Percentiles rank a stretch among this genome's conserved stretches.
These are phyloP conservation scores for Boletus mariae DNA, from an alignment of 1,284 basidiomycete genomes.

Conservation along the genomic window DNA sequence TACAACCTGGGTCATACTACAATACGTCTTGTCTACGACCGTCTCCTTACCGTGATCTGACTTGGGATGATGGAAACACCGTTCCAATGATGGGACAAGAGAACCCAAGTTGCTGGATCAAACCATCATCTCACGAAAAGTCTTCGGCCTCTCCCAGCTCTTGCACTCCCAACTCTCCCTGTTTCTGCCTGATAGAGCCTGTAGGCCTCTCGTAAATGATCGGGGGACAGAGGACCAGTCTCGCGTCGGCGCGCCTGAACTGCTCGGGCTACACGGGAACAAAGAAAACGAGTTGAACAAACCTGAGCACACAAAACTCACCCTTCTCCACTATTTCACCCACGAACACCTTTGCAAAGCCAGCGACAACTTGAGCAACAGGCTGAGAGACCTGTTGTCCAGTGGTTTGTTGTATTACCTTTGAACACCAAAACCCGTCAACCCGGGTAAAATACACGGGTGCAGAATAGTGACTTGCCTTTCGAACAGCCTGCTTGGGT, in stretches of 20 bases:
- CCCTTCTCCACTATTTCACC: slow-evolving; percentile 90
- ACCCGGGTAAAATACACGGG: background rate
- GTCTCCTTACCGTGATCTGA: no score
- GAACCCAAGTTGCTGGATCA: no score
- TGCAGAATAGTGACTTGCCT: slow-evolving; percentile 41
- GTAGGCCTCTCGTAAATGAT: slow-evolving; percentile 86
- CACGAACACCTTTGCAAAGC: slow-evolving; percentile 88
- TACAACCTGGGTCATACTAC: no score
- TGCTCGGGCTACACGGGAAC: slow-evolving; percentile 54
- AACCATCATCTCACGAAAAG: slow-evolving; percentile 48
- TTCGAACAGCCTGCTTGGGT: slow-evolving; percentile 78
- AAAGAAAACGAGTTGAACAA: background rate
- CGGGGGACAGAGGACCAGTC: slow-evolving; percentile 76
- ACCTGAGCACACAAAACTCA: slow-evolving; percentile 27
- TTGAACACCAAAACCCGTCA: slow-evolving; percentile 1
- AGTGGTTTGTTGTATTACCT: slow-evolving; percentile 83
- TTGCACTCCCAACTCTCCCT: slow-evolving; percentile 72
- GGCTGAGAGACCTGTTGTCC: slow-evolving; percentile 84
- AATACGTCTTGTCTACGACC: no score
- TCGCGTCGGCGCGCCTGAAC: slow-evolving; percentile 74
- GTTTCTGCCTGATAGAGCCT: slow-evolving; percentile 78
- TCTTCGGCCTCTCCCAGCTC: slow-evolving; percentile 60
- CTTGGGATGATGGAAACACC: no score
- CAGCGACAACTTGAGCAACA: slow-evolving; percentile 84
- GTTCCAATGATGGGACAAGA: no score